Conservation (phyloP, 2,329 filamentous ascomycete species). For the Aspergillus vadensis region DNA sequence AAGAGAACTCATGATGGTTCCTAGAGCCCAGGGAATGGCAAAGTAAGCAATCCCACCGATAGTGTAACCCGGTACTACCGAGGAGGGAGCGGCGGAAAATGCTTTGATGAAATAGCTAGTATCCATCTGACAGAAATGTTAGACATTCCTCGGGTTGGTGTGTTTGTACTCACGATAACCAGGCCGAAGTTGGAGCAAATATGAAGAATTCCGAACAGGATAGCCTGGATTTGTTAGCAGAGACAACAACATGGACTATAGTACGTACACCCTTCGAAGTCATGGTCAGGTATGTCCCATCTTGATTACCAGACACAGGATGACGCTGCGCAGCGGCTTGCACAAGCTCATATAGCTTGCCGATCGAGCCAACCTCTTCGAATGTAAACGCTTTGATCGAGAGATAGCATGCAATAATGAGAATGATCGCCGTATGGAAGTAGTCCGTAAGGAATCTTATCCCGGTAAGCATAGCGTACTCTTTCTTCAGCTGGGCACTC, state of each 20-base stretch:
- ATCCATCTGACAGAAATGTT: constrained; percentile 44
- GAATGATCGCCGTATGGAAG: constrained; percentile 58
- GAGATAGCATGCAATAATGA: constrained; percentile 54
- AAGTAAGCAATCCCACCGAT: constrained; percentile 58
- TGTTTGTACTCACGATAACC: constrained; percentile 45
- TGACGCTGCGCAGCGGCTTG: constrained; percentile 47
- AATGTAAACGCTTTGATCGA: constrained; percentile 51
- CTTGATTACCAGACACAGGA: constrained; percentile 55
- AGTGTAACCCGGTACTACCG: constrained; percentile 55
- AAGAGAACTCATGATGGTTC: constrained; percentile 54
- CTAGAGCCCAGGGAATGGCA: constrained; percentile 56
- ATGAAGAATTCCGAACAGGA: constrained; percentile 55
- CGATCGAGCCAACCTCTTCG: constrained; percentile 52
- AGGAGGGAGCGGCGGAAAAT: constrained; percentile 51
- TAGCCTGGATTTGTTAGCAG: constrained; percentile 38
- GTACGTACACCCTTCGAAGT: constrained; percentile 52
- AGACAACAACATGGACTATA: not conserved
- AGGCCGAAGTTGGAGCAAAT: constrained; percentile 55
- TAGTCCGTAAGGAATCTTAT: constrained; percentile 53
- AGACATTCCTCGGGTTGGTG: not conserved
- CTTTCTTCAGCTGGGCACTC: not conserved
- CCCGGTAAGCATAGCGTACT: constrained; percentile 7
- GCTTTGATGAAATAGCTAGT: constrained; percentile 58
- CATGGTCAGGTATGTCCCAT: constrained; percentile 60
- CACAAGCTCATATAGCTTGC: constrained; percentile 54